Percentiles rank a stretch among this genome's conserved stretches.
Conservation (phyloP, 345 rosid genomes). For the Brassica napus region Da-Ae NC_063450.1:41280001-41280500, state of each 20-base stretch:
- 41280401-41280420: conserved; percentile 33
- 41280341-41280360: conserved; percentile 36
- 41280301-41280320: conserved; percentile 44
- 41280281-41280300: conserved; percentile 25
- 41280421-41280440: conserved; percentile 4
- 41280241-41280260: conserved; percentile 35
- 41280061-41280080: background rate
- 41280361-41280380: conserved; percentile 26
- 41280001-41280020: conserved; percentile 6
- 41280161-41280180: conserved; percentile 31
- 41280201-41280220: conserved; percentile 27
- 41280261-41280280: conserved; percentile 39
- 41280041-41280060: conserved; percentile 1
- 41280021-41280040: background rate
- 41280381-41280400: conserved; percentile 39
- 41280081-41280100: conserved; percentile 20
- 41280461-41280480: conserved; percentile 35
- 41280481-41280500: conserved; percentile 42
- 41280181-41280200: conserved; percentile 33
- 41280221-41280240: conserved; percentile 16
- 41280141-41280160: conserved; percentile 41
- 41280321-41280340: conserved; percentile 42
- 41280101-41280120: conserved; percentile 41
- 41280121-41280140: conserved; percentile 36
- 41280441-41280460: conserved; percentile 33